Conservation (phyloP, 176 grass and related monocot genomes). For the Cenchrus purpureus region DNA sequence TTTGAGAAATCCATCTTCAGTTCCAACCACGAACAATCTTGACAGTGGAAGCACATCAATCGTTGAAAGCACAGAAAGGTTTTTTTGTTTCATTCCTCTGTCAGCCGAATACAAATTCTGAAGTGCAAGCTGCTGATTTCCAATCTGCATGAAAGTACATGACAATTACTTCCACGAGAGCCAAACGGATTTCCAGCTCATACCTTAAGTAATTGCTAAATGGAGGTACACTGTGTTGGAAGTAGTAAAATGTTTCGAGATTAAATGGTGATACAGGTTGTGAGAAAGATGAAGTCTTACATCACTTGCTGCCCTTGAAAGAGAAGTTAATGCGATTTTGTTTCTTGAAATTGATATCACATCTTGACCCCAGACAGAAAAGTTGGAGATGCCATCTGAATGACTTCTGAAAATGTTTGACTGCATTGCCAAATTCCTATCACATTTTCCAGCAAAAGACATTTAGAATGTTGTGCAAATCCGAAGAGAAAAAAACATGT, state of each 20-base stretch:
- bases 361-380: conserved; percentile 80
- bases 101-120: conserved; percentile 73
- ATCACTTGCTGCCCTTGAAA: conserved; percentile 64
- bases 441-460: conserved; percentile 18
- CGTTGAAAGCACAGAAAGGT: conserved; percentile 64
- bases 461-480: conserved; percentile 30
- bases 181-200: background rate
- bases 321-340: conserved; percentile 81
- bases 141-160: conserved; percentile 35
- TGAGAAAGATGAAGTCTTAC: conserved; percentile 47
- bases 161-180: conserved; percentile 12
- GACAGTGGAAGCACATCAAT: conserved; percentile 88
- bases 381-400: conserved; percentile 81
- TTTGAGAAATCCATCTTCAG: conserved; percentile 93
- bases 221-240: background rate
- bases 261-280: background rate
- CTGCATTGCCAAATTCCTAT: conserved; percentile 69
- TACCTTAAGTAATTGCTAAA: conserved; percentile 10
- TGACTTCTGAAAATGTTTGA: conserved; percentile 75
- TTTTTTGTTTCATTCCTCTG: conserved; percentile 80
- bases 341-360: conserved; percentile 84
- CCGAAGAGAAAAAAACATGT: conserved; percentile 18
- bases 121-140: conserved; percentile 66
- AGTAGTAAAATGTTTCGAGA: conserved; percentile 7
- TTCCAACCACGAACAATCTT: conserved; percentile 91